Evolutionary conservation across 352 stramenopile species (phyloP).

Genomic region (Phytophthora rubi): DNA sequence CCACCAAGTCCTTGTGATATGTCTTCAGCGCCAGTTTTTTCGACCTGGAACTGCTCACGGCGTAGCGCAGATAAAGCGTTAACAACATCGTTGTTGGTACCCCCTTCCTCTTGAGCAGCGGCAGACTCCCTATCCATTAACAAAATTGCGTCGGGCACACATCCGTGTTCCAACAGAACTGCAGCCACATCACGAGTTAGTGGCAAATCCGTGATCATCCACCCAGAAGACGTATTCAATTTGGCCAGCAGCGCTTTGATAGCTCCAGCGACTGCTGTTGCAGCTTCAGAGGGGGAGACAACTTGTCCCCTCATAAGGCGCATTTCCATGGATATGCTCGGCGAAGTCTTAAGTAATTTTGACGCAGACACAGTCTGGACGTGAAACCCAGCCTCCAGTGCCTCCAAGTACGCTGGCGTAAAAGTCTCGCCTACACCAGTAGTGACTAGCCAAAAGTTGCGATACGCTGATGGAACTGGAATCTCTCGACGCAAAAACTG

Average conservation of each 20-base stretch:
- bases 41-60: slow-evolving; percentile 38
- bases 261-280: slow-evolving; percentile 30
- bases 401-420: slow-evolving; percentile 25
- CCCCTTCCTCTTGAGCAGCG: slow-evolving; percentile 20
- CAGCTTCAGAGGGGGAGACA: slow-evolving; percentile 30
- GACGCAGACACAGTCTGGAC: slow-evolving; percentile 35
- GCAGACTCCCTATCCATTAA: slow-evolving; percentile 43
- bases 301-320: slow-evolving; percentile 46
- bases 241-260: slow-evolving; percentile 27
- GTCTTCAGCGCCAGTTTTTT: slow-evolving; percentile 25
- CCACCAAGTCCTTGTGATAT: slow-evolving; percentile 21
- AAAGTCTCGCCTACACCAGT: slow-evolving; percentile 24
- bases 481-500: slow-evolving; percentile 53
- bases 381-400: slow-evolving; percentile 26
- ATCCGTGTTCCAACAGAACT: slow-evolving; percentile 46
- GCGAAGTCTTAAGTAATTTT: slow-evolving; percentile 34
- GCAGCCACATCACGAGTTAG: slow-evolving; percentile 42
- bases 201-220: slow-evolving; percentile 64
- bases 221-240: slow-evolving; percentile 22
- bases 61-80: slow-evolving; percentile 26
- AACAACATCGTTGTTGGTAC: neutral
- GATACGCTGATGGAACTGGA: slow-evolving; percentile 19
- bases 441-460: slow-evolving; percentile 53
- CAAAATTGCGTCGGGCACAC: slow-evolving; percentile 61
- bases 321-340: slow-evolving; percentile 46